These are phyloP conservation scores for Scutellaria baicalensis DNA, from an alignment of 257 asterid species.

Conservation along the genomic window DNA sequence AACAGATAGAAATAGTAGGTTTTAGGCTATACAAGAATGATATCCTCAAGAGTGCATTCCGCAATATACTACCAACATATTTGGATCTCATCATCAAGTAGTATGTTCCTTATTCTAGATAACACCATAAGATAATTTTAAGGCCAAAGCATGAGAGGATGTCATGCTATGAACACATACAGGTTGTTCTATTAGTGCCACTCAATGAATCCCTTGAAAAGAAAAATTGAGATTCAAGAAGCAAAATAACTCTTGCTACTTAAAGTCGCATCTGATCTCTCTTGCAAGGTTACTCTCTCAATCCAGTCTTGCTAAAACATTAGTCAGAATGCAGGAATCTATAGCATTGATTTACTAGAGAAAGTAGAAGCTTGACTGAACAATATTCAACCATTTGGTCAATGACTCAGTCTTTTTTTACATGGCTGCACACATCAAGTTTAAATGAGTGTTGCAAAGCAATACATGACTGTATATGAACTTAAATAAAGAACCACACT, in stretches of 20 bases:
- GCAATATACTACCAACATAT: not conserved
- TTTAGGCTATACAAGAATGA: not conserved
- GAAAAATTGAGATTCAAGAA: not conserved
- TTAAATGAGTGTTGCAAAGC: not conserved
- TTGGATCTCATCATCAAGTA: not conserved
- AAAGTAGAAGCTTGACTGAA: not conserved
- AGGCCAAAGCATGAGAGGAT: not conserved
- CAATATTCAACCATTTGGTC: not conserved
- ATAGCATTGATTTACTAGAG: not conserved
- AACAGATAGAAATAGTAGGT: not conserved
- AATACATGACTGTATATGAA: not conserved
- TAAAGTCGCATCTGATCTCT: not conserved
- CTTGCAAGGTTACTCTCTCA: not conserved
- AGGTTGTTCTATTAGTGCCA: not conserved
- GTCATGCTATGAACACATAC: not conserved
- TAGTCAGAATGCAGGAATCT: not conserved
- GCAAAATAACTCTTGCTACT: not conserved
- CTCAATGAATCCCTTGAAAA: not conserved
- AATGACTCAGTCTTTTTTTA: not conserved
- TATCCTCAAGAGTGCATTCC: not conserved
- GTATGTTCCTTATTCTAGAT: not conserved
- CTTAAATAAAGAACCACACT: not conserved
- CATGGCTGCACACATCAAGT: not conserved
- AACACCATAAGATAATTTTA: not conserved
- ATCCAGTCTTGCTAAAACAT: not conserved